Conservation (phyloP, 177 flowering plant species). For the Vitis hybrid region DNA sequence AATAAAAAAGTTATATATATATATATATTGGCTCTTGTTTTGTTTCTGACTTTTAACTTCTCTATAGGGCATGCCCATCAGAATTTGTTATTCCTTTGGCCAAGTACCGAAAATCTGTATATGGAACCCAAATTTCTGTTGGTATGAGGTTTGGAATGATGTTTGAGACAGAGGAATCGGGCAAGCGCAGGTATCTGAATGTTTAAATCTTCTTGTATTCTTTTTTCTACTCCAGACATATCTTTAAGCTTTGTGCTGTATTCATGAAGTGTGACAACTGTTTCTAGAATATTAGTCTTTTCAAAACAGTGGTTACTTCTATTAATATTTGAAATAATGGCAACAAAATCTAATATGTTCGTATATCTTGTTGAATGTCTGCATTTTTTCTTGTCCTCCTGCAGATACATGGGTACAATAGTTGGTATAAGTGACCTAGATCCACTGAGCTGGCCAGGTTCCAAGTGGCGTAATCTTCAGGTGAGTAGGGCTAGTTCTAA, state of each 20-base stretch:
- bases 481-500: constrained; percentile 27
- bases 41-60: not conserved
- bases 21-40: not conserved
- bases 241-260: too few species aligned
- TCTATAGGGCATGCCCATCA: constrained; percentile 66
- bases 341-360: too few species aligned
- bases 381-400: constrained; percentile 4
- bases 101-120: constrained; percentile 59
- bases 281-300: too few species aligned
- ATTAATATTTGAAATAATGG: too few species aligned
- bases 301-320: too few species aligned
- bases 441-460: constrained; percentile 92
- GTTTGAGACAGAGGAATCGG: constrained; percentile 84
- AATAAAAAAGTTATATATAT: not conserved
- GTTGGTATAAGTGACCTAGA: constrained; percentile 82
- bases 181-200: constrained; percentile 60
- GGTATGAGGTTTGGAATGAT: constrained; percentile 89
- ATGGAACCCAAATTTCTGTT: constrained; percentile 56
- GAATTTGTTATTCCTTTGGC: constrained; percentile 68
- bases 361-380: too few species aligned
- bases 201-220: not conserved
- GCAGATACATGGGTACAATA: constrained; percentile 96
- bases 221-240: not conserved
- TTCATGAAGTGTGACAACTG: too few species aligned
- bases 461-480: constrained; percentile 98